Evolutionary conservation across 1,284 basidiomycete species (phyloP), one percentile per base, ranked within the genome.

Genomic region (Moesziomyces globuligerus): DNA sequence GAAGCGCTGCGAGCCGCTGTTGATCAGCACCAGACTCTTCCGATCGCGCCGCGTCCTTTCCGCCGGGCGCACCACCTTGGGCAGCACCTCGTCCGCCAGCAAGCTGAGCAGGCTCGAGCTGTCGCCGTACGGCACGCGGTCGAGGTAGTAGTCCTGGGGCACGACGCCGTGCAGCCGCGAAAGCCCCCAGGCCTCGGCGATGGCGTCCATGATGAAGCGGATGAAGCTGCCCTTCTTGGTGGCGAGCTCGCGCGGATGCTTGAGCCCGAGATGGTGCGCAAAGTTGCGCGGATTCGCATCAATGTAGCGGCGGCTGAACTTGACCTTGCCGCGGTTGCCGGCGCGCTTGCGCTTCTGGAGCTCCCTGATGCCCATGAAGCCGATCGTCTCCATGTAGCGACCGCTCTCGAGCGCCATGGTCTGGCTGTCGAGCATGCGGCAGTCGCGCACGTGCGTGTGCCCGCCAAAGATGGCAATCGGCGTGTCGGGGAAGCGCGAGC

Each of bases 211-310:
- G 43, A 59, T 60, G 20, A 64, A 60, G 4, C 75, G 66, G 28
- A 75, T 78, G 39, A 69, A 68, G 51, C 57, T 70, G 18, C 79
- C 80, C 18, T 71, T 67, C 39, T 61, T 50, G 11, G 80, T 81
- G 18, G 73, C 74, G n/a, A 81, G 61, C 41, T 72, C 40, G n/a
- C 48, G 42, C 7, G 65, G 39, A 23, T 49, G 52, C 10, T 39
- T 39, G 21, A 81, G 70, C 18, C 52, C 46, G 5, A 74, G 57
- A 24, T 76, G 75, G 40, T 65, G 57, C 5, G 73, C 69, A 48
- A 74, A 84, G 67, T 84, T 81, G n/a, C 81, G 72, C 4, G 83
- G 80, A 69, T 85, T 86, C 23, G 83, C 83, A 53, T 86, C 85
- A 26, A 86, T 76, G 74, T 86, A 86, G 7, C 84, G 69, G 17